Percentiles rank a stretch among this genome's conserved stretches.
These are phyloP conservation scores for Ophiocordyceps robertsii DNA, from an alignment of 2,329 filamentous ascomycete genomes.

Conservation along the genomic window DNA sequence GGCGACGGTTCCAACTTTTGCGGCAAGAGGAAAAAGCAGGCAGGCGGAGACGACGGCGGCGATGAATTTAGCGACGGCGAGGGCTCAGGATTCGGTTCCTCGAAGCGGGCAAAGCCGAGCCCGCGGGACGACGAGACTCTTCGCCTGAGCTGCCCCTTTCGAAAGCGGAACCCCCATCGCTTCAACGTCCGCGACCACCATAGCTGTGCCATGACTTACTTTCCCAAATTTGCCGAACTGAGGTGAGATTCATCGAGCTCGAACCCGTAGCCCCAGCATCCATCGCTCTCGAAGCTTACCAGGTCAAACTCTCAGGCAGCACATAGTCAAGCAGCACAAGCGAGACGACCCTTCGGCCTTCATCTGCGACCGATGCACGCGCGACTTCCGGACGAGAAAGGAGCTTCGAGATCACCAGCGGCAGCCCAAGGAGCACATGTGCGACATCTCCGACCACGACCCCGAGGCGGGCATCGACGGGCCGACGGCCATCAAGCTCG, in stretches of 20 bases:
- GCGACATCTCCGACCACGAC: constrained; percentile 25
- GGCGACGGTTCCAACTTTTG: constrained; percentile 9
- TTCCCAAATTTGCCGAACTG: constrained; percentile 26
- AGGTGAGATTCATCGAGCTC: constrained; percentile 11
- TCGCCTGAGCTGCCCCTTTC: constrained; percentile 28
- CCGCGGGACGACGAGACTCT: constrained; percentile 23
- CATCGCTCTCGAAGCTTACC: neutral
- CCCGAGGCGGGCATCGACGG: constrained; percentile 26
- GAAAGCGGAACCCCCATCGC: constrained; percentile 28
- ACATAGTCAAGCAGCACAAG: constrained; percentile 29
- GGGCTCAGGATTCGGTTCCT: constrained; percentile 12
- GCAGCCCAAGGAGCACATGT: constrained; percentile 26
- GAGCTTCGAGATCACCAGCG: constrained; percentile 26
- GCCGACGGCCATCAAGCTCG: constrained; percentile 23
- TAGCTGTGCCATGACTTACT: constrained; percentile 28
- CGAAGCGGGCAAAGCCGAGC: constrained; percentile 17
- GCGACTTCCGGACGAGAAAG: constrained; percentile 22
- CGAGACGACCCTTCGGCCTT: constrained; percentile 26
- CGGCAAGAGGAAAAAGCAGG: constrained; percentile 23
- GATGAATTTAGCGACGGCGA: constrained; percentile 22
- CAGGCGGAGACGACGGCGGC: constrained; percentile 15
- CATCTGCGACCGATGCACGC: constrained; percentile 25
- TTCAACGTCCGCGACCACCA: constrained; percentile 33
- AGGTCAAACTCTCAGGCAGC: constrained; percentile 15
- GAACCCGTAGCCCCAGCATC: neutral